These are phyloP conservation scores for Pharus latifolius DNA, from an alignment of 176 grass and related monocot genomes.

Conservation along the genomic window DNA sequence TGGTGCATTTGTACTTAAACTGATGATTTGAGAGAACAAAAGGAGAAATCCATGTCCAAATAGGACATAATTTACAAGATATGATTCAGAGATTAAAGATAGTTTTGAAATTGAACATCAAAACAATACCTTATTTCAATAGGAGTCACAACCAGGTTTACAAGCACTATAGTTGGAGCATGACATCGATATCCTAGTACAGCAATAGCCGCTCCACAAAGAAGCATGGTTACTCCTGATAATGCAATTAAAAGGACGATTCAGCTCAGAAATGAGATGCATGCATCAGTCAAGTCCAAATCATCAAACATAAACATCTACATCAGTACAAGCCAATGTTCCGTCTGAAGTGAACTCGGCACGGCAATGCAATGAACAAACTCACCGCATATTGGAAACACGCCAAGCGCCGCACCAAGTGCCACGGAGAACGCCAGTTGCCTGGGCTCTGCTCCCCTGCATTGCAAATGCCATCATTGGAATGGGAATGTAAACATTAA, in stretches of 20 bases:
- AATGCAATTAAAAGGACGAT: neutral
- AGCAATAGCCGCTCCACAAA: slow-evolving; percentile 34
- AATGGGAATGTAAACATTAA: neutral
- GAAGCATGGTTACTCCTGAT: slow-evolving; percentile 35
- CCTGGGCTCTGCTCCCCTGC: slow-evolving; percentile 47
- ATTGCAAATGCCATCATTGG: neutral
- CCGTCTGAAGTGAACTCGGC: too few relatives aligned
- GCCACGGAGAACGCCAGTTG: slow-evolving; percentile 45
- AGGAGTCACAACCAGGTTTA: slow-evolving; percentile 38
- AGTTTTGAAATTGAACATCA: neutral
- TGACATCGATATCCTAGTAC: slow-evolving; percentile 32
- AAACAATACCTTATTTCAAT: slow-evolving; percentile 37
- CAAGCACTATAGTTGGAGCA: slow-evolving; percentile 45
- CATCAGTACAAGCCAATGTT: too few relatives aligned
- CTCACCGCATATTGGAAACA: slow-evolving; percentile 53
- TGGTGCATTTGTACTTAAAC: neutral
- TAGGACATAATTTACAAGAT: neutral
- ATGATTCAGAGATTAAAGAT: neutral
- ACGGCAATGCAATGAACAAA: too few relatives aligned
- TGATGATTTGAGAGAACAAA: too few relatives aligned
- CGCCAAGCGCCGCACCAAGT: slow-evolving; percentile 28
- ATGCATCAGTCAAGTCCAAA: neutral
- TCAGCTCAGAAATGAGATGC: neutral
- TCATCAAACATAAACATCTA: neutral
- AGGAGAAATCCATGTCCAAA: too few relatives aligned